These are phyloP conservation scores for Aphanocladium album DNA, from an alignment of 2,329 filamentous ascomycete species.

Conservation along the genomic window DNA sequence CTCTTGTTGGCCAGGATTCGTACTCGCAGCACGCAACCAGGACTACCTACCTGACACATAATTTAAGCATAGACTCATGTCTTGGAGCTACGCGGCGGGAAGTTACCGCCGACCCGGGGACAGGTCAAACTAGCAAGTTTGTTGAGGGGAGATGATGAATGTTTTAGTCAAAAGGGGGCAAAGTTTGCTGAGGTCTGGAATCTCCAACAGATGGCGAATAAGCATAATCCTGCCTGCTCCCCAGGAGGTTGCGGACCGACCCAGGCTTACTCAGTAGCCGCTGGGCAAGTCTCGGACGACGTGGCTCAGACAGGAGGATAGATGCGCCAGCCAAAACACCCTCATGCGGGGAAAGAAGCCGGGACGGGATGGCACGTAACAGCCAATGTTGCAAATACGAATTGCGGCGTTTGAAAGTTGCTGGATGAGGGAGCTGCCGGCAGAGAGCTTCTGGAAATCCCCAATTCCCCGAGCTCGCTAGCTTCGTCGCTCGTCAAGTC, in stretches of 20 bases:
- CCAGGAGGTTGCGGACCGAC: background rate
- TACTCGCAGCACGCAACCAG: conserved; percentile 4
- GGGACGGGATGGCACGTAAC: background rate
- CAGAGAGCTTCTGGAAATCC: background rate
- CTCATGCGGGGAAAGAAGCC: background rate
- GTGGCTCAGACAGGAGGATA: background rate
- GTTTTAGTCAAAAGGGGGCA: conserved; percentile 2
- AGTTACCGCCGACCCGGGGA: background rate
- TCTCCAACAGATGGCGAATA: background rate
- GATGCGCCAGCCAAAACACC: background rate
- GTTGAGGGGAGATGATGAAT: background rate
- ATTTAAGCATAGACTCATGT: conserved; percentile 12
- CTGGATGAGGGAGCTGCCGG: background rate
- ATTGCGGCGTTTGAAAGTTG: background rate
- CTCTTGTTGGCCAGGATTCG: background rate
- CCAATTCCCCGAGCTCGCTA: background rate
- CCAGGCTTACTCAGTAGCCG: background rate
- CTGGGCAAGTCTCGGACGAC: background rate
- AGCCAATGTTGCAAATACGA: background rate
- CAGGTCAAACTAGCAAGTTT: background rate
- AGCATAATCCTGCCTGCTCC: too few relatives aligned
- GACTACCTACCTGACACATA: background rate
- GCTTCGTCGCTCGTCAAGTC: background rate
- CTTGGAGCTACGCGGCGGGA: background rate
- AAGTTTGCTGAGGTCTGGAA: background rate